Base-by-base conservation (phyloP, 2,329 filamentous ascomycete genomes). In the Aureobasidium sp. region DNA sequence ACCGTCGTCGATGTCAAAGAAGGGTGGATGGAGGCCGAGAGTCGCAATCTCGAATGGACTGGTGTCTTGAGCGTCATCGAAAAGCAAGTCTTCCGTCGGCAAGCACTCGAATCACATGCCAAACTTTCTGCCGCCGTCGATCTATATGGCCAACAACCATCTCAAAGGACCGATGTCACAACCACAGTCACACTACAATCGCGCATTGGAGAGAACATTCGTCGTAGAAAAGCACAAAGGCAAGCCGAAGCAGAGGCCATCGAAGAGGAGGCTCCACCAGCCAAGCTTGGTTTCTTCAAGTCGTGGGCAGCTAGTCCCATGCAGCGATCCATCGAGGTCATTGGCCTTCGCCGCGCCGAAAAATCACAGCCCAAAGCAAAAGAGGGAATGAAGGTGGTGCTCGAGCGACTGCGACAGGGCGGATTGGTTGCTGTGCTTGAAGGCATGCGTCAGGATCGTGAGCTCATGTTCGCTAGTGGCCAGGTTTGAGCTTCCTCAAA, bases 1-100 rank as follows among this genome's bases (percentile, higher is more conserved):
- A 90, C 86, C 67, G 82, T 90, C 9, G 86, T 94, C 29, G 89
- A 93, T 72, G 85, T 91, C 64, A 85, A 84, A 64, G 84, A 91
- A 70, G 89, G 89, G 49, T 90, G 87, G 85, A 92, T 94, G 88
- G 82, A 84, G 71, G 90, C 88, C 0, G 89, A 93, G 76, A 90
- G 86, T 69, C 82, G 85, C 66, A 94, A 94, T 69, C 79, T 94
- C 59, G 90, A 93, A 74, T 93, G 88, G 75, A 90, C 89, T 5
- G 88, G 89, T 63, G 87, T 94, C 19, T 76, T 94, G 42, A 89
- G 85, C 52, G 89, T 94, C 14, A 79, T 91, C 22, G 90, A 94
- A 76, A 80, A 85, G 67, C 90, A 94, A 71, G 76, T 82, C 62
- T 94, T 90, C 74, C 80, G 78, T 60, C 77, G 83, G 5, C 78